Evolutionary conservation across 2,329 filamentous ascomycete genomes (phyloP), one percentile per base, ranked within the genome.

Genomic region (Fusarium papillatum): DNA sequence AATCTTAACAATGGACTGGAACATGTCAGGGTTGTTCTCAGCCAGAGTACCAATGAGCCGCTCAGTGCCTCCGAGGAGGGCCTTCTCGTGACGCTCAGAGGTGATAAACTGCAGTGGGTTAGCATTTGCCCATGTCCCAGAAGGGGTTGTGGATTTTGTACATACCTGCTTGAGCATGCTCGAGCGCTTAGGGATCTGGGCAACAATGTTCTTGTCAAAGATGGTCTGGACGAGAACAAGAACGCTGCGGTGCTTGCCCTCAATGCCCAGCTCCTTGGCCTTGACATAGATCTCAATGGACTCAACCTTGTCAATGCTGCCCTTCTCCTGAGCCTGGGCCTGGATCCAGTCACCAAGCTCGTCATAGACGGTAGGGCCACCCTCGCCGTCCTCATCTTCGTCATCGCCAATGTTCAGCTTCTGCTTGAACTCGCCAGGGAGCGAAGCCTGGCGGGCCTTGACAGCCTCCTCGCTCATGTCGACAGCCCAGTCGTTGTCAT

Each of bases 401-500:
- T 93, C 95, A 69, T 94, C 94, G 71, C 93, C 93, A 71, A 98
- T 90, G 81, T 94, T 95, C 77, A 98, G 93, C 83, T 95, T 94
- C 83, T 95, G 93, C 91, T 98, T 98, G 83, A 99, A 93, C 83
- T 98, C 97, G 78, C 93, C 93, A n/a, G 97, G 95, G 64, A 99
- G 94, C 77, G 95, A 93, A 85, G 96, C 94, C 83, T 96, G 95
- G 85, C 97, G 97, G 80, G 96, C 96, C 87, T 94, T 96, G 88
- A 98, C 94, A 77, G 97, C 97, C 84, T 95, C 95, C 84, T 96
- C 95, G 76, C 96, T 98, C 88, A 97, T 97, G 84, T 99, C 97
- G 71, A 98, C 95, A 74, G 96, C 95, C 97, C 97, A 99, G 78
- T 98, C 92, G 74, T 98, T 93, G 77, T 98, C 95, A 85, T 96